These are phyloP conservation scores for Vitis rupestris DNA, from an alignment of 164 flowering plant species.

Conservation along the genomic window DNA sequence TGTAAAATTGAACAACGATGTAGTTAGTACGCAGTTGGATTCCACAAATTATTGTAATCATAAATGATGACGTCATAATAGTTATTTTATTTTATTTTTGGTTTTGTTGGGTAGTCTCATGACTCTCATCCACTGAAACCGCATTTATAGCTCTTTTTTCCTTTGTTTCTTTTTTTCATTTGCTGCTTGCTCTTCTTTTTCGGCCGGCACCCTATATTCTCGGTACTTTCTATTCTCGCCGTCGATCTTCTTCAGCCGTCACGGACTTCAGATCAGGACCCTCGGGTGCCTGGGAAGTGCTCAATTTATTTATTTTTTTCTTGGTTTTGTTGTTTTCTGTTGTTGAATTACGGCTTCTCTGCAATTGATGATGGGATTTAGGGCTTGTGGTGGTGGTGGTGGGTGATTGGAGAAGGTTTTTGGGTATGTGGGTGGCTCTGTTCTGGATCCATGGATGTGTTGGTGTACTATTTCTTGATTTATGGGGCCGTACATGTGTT, in stretches of 20 bases:
- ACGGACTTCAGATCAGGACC: too few relatives aligned
- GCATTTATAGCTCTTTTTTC: conserved; percentile 9
- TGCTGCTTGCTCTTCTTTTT: neutral
- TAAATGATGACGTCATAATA: too few relatives aligned
- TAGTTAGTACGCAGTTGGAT: too few relatives aligned
- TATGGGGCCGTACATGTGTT: conserved; percentile 13
- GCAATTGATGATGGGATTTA: neutral
- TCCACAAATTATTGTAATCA: too few relatives aligned
- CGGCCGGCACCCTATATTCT: neutral
- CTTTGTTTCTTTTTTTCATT: conserved; percentile 18
- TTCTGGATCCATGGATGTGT: conserved; percentile 42
- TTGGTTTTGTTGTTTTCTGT: neutral
- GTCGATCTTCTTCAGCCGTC: neutral
- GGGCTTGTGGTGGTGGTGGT: conserved; percentile 1
- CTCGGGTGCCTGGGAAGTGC: too few relatives aligned
- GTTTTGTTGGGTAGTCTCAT: too few relatives aligned
- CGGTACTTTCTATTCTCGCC: neutral
- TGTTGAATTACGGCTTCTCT: neutral
- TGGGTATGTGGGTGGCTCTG: conserved; percentile 42
- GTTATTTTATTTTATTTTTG: too few relatives aligned
- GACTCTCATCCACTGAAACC: conserved; percentile 9
- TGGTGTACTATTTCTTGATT: conserved; percentile 36
- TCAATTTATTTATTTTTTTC: too few relatives aligned
- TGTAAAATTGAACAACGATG: too few relatives aligned
- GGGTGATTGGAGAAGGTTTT: neutral